These are phyloP conservation scores for Lasiodiplodia gonubiensis DNA, from an alignment of 2,329 filamentous ascomycete species.

Conservation along the genomic window DNA sequence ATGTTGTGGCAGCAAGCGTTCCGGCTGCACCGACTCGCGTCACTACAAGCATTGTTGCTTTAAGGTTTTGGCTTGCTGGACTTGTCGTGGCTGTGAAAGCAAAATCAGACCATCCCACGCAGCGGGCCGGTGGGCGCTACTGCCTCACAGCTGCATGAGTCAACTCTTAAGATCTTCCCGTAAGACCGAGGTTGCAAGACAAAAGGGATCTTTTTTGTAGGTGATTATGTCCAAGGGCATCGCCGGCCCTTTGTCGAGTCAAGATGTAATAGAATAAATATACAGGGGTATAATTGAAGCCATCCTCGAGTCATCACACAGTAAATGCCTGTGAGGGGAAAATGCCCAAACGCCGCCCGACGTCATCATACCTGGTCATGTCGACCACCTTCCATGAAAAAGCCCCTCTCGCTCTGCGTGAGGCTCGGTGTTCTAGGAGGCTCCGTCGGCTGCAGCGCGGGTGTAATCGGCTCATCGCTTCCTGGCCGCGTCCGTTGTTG, in stretches of 20 bases:
- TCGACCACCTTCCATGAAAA: not conserved
- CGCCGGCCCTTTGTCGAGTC: not conserved
- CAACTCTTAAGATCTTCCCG: not conserved
- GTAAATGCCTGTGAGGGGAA: not conserved
- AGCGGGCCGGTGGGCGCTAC: too few relatives aligned
- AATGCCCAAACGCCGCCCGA: not conserved
- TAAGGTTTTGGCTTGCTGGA: not conserved
- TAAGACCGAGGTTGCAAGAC: not conserved
- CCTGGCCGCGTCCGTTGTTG: not conserved
- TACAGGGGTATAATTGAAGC: conserved; percentile 23
- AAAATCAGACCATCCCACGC: not conserved
- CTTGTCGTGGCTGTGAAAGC: not conserved
- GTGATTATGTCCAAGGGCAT: conserved; percentile 2
- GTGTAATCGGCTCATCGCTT: not conserved
- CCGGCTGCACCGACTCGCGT: not conserved
- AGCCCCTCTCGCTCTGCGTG: conserved; percentile 6
- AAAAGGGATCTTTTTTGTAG: not conserved
- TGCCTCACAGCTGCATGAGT: not conserved
- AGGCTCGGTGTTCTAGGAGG: conserved; percentile 1
- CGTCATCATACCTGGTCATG: not conserved
- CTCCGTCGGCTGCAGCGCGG: not conserved
- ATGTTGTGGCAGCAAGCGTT: not conserved
- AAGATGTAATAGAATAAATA: not conserved
- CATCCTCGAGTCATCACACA: conserved; percentile 5
- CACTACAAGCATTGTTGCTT: not conserved